These are phyloP conservation scores for Geotrichum citri-aurantii DNA, from an alignment of 1,139 yeast species.

Conservation along the genomic window DNA sequence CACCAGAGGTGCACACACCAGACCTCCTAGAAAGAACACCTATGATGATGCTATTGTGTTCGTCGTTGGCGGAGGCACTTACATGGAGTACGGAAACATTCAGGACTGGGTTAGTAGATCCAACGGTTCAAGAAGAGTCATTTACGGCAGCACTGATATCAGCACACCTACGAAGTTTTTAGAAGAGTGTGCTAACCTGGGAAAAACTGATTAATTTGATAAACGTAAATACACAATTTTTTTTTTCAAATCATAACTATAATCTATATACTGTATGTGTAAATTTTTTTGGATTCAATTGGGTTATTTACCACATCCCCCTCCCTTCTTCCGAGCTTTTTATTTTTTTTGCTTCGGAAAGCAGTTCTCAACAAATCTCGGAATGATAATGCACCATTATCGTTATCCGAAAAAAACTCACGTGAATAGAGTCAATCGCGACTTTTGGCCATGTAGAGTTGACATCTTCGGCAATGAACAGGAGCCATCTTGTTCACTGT, in stretches of 20 bases:
- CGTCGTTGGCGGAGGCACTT: conserved; percentile 95
- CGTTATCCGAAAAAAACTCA: too few species aligned
- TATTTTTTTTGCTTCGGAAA: neutral
- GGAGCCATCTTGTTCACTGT: too few species aligned
- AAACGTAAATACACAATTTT: neutral
- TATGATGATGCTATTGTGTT: conserved; percentile 81
- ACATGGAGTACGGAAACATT: conserved; percentile 85
- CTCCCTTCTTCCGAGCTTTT: neutral
- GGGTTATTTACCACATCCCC: neutral
- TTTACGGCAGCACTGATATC: conserved; percentile 84
- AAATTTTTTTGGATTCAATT: neutral
- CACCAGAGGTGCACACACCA: conserved; percentile 81
- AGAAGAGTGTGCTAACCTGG: conserved; percentile 61
- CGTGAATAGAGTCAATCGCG: neutral
- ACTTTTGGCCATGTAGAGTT: neutral
- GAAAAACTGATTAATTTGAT: conserved; percentile 27
- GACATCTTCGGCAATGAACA: neutral
- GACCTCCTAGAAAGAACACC: conserved; percentile 79
- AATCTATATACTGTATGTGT: neutral
- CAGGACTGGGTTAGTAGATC: conserved; percentile 73
- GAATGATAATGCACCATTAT: too few species aligned
- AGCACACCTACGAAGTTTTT: conserved; percentile 73
- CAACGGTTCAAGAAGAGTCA: conserved; percentile 43
- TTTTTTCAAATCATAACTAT: neutral
- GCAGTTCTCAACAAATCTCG: neutral